Base-by-base conservation (phyloP, 345 rosid species). In the Aquilaria malaccensis region DNA sequence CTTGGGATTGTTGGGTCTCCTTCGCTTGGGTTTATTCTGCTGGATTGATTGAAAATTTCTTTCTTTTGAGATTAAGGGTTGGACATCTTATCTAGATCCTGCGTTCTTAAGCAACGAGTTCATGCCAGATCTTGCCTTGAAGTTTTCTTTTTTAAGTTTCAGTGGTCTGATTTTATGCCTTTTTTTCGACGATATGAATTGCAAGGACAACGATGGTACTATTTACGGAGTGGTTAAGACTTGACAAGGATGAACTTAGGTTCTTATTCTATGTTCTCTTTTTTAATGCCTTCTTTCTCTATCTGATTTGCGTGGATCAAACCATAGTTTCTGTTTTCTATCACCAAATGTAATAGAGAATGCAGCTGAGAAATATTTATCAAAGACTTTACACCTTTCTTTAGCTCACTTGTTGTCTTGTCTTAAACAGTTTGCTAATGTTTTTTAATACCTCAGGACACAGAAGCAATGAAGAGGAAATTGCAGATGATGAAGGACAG, bases 401-500 rank as follows among this genome's bases (percentile, higher is more conserved):
- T 37, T 9, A 2, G 43, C 43, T 37, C 2, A 37, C 7, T 5
- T 37, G 43, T 5, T 37, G 4, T 37, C 7, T 1, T 37, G 43
- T 3, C 7, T 37, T 37, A 37, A 37, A 37, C 4, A 9, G 2
- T 37, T 37, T 37, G 43, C 43, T 37, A 5, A 37, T 0, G 4
- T 46, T 54, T 54, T n/a, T 22, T 32, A 22, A 30, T 33, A 9
- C 33, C 0, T n/a, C 84, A 93, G 99, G 97, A 89, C 69, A 76
- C 83, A 13, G 88, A 80, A 70, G 69, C 60, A n/a, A 75, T 56
- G 68, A 76, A 58, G 71, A 78, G 60, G 76, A 77, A 79, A 60
- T 53, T 87, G 76, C 79, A 77, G 74, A 79, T 74, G 79, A 63
- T 86, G 81, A 86, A 80, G 68, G 81, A 79, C 65, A 80, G 65